A percentile compares a stretch with the other conserved stretches of the same genome.
These are phyloP conservation scores for Fusarium abutilonis DNA, from an alignment of 2,329 filamentous ascomycete genomes.

Conservation along the genomic window DNA sequence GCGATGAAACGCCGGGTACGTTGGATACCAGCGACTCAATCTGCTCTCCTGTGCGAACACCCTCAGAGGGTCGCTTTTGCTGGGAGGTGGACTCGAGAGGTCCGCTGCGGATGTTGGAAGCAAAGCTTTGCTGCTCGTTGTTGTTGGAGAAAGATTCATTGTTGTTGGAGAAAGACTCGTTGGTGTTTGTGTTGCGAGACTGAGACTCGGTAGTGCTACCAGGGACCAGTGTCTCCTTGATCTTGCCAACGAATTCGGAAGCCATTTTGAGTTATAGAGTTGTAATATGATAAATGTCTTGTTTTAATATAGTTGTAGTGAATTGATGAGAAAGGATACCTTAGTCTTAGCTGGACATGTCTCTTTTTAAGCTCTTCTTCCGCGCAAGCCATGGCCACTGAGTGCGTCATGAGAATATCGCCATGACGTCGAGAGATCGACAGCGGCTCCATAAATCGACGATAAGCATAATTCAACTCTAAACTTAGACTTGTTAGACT, in stretches of 20 bases:
- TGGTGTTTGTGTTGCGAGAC: background rate
- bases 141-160: background rate
- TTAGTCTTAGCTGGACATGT: background rate
- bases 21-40: slow-evolving; percentile 30
- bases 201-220: slow-evolving; percentile 13
- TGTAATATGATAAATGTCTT: background rate
- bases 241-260: slow-evolving; percentile 33
- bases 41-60: slow-evolving; percentile 24
- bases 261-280: slow-evolving; percentile 21
- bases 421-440: slow-evolving; percentile 36
- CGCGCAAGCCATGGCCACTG: background rate
- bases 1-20: slow-evolving; percentile 13
- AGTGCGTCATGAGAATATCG: slow-evolving; percentile 29
- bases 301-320: background rate
- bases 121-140: slow-evolving; percentile 14
- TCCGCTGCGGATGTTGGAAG: background rate
- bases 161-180: too few species aligned
- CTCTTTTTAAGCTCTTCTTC: slow-evolving; percentile 8
- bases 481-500: slow-evolving; percentile 11
- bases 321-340: background rate
- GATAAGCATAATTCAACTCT: slow-evolving; percentile 39
- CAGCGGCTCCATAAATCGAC: slow-evolving; percentile 8
- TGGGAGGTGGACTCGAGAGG: background rate
- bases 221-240: slow-evolving; percentile 34
- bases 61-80: slow-evolving; percentile 11